Percentiles rank a stretch among this genome's conserved stretches.
Evolutionary conservation across 1,139 yeast species (phyloP).

Genomic region (Diutina siamensis): DNA sequence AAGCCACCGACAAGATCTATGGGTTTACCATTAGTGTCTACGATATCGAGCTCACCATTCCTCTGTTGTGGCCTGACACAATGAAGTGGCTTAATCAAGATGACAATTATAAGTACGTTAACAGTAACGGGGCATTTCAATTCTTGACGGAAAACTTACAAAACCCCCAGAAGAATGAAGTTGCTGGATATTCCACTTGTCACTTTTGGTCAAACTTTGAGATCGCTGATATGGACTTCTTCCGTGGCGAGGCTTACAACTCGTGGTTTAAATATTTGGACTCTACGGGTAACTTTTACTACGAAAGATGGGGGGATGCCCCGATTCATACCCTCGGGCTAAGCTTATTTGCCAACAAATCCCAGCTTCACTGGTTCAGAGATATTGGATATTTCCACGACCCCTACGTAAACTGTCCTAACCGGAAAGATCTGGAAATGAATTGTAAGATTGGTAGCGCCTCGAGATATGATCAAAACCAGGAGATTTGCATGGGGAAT

Average conservation of each 20-base stretch:
- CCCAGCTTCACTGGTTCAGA: constrained; percentile 73
- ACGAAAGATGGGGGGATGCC: constrained; percentile 90
- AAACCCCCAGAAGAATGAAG: constrained; percentile 40
- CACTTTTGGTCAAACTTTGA: constrained; percentile 88
- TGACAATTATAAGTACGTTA: constrained; percentile 50
- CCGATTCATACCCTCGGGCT: constrained; percentile 76
- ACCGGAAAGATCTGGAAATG: constrained; percentile 16
- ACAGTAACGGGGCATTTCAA: constrained; percentile 49
- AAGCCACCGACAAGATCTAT: constrained; percentile 48
- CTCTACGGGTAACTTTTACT: constrained; percentile 64
- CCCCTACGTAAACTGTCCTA: constrained; percentile 72
- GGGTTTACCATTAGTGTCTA: constrained; percentile 62
- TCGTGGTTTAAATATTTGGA: constrained; percentile 59
- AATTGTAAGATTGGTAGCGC: constrained; percentile 35
- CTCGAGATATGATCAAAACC: constrained; percentile 29
- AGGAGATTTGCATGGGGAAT: constrained; percentile 63
- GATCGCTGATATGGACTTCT: constrained; percentile 73
- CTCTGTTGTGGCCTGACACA: constrained; percentile 61
- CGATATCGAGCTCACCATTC: constrained; percentile 55
- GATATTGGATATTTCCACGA: constrained; percentile 72
- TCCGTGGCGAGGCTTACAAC: constrained; percentile 51
- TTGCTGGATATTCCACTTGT: constrained; percentile 70
- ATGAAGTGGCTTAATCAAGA: constrained; percentile 41
- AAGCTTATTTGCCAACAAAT: constrained; percentile 60
- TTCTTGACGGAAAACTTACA: constrained; percentile 64